phyloP scores from a whole-genome alignment of 164 flowering plant genomes.

The Vitis rotundifolia region DNA sequence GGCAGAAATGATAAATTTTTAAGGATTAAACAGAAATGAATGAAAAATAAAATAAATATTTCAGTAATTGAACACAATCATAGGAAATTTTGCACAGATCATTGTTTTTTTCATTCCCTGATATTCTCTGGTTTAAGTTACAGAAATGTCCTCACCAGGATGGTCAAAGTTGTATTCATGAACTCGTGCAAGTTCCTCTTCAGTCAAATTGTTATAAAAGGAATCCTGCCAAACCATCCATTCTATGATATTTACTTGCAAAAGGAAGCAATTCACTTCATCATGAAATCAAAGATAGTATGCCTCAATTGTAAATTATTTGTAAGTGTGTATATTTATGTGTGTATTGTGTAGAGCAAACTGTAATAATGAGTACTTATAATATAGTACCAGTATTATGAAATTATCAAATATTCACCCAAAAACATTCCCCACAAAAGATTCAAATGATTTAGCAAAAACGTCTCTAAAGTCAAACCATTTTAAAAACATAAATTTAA shows the following conservation, averaged over 20 bases:
- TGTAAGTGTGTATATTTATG: no score
- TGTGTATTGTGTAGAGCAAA: no score
- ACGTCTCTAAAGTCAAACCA: no score
- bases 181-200: slow-evolving; percentile 73
- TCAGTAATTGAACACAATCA: neutral
- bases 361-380: no score
- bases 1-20: neutral
- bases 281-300: neutral
- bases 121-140: neutral
- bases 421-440: no score
- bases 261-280: no score
- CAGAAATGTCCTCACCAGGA: slow-evolving; percentile 56
- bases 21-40: neutral
- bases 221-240: slow-evolving; percentile 71
- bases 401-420: no score
- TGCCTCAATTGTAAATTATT: neutral
- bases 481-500: no score
- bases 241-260: neutral
- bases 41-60: neutral
- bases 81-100: neutral
- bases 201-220: slow-evolving; percentile 76
- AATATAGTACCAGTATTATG: no score
- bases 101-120: neutral
- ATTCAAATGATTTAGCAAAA: no score
- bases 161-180: slow-evolving; percentile 97